A percentile compares a stretch with the other conserved stretches of the same genome.
phyloP scores from a whole-genome alignment of 371 early-diverging fungal genomes.

The Mucor lusitanicus region DNA sequence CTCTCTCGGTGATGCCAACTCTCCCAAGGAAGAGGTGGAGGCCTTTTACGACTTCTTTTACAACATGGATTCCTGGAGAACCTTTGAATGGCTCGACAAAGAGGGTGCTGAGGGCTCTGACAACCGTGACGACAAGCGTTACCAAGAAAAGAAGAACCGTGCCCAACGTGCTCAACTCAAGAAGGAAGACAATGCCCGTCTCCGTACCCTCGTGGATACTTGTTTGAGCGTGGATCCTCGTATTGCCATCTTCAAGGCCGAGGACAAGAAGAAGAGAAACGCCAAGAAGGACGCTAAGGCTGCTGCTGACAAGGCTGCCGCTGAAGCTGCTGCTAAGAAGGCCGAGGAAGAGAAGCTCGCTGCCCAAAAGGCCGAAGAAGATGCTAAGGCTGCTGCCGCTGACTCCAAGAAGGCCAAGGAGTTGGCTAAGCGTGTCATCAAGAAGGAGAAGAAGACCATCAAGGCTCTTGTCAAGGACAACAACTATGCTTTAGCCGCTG shows the following conservation, averaged over 20 bases:
- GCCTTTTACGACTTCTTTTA: constrained; percentile 97
- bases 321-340: constrained; percentile 63
- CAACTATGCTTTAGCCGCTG: constrained; percentile 77
- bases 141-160: constrained; percentile 94
- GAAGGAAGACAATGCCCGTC: constrained; percentile 95
- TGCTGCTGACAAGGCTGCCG: constrained; percentile 70
- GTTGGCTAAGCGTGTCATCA: constrained; percentile 76
- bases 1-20: constrained; percentile 79
- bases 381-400: constrained; percentile 65
- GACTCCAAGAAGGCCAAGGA: constrained; percentile 75
- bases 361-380: constrained; percentile 59
- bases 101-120: constrained; percentile 91
- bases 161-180: constrained; percentile 89
- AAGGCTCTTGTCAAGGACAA: constrained; percentile 77
- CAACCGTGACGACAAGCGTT: constrained; percentile 93
- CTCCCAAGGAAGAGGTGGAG: constrained; percentile 85
- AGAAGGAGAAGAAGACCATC: constrained; percentile 92
- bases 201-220: constrained; percentile 84
- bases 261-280: constrained; percentile 85
- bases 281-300: constrained; percentile 90
- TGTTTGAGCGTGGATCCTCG: constrained; percentile 90
- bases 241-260: constrained; percentile 86
- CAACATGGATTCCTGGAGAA: constrained; percentile 96
- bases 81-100: constrained; percentile 97
- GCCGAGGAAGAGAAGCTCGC: constrained; percentile 52